Percentiles rank a stretch among this genome's conserved stretches.
phyloP scores from a whole-genome alignment of 495 filamentous ascomycete genomes.

The Penicillium lividum region DNA sequence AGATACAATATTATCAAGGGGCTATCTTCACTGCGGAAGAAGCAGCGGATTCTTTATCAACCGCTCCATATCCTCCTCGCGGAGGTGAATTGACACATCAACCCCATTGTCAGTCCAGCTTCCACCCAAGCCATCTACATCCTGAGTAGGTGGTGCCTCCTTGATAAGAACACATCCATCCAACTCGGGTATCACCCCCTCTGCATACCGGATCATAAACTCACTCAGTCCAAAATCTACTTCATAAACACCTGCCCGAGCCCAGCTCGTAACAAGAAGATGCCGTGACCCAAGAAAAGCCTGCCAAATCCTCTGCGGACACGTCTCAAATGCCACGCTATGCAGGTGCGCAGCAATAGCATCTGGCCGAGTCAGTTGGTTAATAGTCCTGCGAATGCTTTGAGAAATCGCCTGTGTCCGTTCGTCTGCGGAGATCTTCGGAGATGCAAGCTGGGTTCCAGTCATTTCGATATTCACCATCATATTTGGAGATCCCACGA shows the following conservation, averaged over 20 bases:
- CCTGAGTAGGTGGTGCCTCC: conserved; percentile 25
- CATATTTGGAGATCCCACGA: conserved; percentile 28
- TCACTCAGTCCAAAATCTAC: conserved; percentile 27
- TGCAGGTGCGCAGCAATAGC: conserved; percentile 29
- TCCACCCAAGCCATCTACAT: background rate
- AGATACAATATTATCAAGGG: no score
- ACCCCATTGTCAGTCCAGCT: conserved; percentile 29
- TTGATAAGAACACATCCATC: conserved; percentile 32
- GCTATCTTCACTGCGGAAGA: conserved; percentile 2
- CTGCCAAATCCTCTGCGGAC: conserved; percentile 38
- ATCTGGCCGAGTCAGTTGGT: conserved; percentile 14
- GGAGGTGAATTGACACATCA: conserved; percentile 30
- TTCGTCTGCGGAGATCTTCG: background rate
- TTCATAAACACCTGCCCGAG: conserved; percentile 27
- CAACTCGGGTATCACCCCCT: conserved; percentile 25
- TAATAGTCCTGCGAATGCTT: conserved; percentile 30
- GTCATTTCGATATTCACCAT: conserved; percentile 31
- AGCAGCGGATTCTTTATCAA: conserved; percentile 22
- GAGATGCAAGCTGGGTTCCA: conserved; percentile 13
- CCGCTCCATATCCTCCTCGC: conserved; percentile 28
- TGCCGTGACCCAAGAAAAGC: conserved; percentile 33
- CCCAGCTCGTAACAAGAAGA: conserved; percentile 35
- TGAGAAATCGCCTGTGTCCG: conserved; percentile 5
- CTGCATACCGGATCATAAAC: conserved; percentile 23
- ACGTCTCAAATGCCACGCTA: conserved; percentile 28